phyloP scores from a whole-genome alignment of 139 green algal species.

The Astrephomene gubernaculifera region DNA sequence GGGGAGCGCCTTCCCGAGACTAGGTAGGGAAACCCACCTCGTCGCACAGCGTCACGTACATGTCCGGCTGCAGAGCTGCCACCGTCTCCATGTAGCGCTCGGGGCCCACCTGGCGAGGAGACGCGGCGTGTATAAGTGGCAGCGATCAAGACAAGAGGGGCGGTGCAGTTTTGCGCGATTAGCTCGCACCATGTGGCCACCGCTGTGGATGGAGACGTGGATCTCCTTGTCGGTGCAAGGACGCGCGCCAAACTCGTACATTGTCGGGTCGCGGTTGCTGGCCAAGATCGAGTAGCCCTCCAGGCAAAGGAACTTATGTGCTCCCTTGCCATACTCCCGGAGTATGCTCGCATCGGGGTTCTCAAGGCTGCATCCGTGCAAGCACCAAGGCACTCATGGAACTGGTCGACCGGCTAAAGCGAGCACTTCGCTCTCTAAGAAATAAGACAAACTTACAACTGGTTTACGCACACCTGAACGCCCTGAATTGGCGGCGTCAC shows the following conservation, averaged over 20 bases:
- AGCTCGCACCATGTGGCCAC: conserved; percentile 46
- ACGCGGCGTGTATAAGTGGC: background rate
- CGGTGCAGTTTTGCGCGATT: background rate
- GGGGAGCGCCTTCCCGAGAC: too few relatives aligned
- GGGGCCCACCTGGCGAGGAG: conserved; percentile 47
- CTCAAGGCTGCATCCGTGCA: conserved; percentile 59
- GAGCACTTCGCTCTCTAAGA: too few relatives aligned
- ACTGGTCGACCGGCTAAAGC: conserved; percentile 67
- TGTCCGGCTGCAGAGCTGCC: conserved; percentile 67
- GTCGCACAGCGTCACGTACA: conserved; percentile 72
- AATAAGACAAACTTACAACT: conserved; percentile 66
- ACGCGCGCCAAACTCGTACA: conserved; percentile 67
- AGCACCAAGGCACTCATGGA: conserved; percentile 55
- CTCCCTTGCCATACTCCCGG: conserved; percentile 12
- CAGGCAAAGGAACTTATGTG: conserved; percentile 62
- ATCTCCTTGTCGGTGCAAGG: conserved; percentile 51
- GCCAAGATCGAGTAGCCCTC: conserved; percentile 55
- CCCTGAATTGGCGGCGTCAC: conserved; percentile 53
- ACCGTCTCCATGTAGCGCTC: conserved; percentile 71
- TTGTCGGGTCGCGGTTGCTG: conserved; percentile 70
- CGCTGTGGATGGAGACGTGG: conserved; percentile 62
- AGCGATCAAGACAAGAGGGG: background rate
- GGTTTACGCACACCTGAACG: conserved; percentile 62
- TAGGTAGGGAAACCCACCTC: too few relatives aligned
- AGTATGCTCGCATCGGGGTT: conserved; percentile 58